Conservation (phyloP, 805 yeast genomes). For the Lachancea meyersii region DNA sequence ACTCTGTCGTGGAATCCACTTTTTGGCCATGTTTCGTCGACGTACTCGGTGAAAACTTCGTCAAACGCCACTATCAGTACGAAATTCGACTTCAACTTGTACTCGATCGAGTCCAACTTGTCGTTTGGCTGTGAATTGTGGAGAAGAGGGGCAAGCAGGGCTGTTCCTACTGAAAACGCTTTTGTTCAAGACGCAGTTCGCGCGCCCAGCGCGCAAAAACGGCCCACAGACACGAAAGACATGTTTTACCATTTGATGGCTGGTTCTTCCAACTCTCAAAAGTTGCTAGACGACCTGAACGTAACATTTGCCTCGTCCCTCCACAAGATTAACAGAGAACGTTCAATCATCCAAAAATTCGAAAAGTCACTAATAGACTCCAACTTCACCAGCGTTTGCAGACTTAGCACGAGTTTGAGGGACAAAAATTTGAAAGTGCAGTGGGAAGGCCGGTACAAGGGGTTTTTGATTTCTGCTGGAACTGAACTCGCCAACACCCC, state of each 20-base stretch:
- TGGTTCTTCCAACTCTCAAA: slow-evolving; percentile 17
- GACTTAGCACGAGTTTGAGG: slow-evolving; percentile 62
- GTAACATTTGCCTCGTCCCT: slow-evolving; percentile 31
- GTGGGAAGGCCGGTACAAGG: slow-evolving; percentile 87
- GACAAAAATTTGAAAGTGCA: slow-evolving; percentile 55
- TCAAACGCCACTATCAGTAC: slow-evolving; percentile 72
- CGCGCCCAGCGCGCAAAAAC: not conserved
- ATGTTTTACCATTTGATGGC: slow-evolving; percentile 19
- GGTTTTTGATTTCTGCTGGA: slow-evolving; percentile 74
- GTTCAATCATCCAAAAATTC: slow-evolving; percentile 45
- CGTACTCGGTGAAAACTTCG: slow-evolving; percentile 79
- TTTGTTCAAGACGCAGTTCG: no score
- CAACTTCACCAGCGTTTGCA: slow-evolving; percentile 64
- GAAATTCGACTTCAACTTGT: slow-evolving; percentile 81
- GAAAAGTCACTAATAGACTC: slow-evolving; percentile 46
- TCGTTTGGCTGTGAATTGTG: slow-evolving; percentile 83
- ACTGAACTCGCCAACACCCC: slow-evolving; percentile 36
- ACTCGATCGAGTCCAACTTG: slow-evolving; percentile 82
- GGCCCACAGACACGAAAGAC: slow-evolving; percentile 3
- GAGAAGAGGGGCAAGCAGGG: slow-evolving; percentile 36
- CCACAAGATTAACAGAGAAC: slow-evolving; percentile 30
- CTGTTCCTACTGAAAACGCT: not conserved
- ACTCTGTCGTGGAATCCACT: slow-evolving; percentile 84
- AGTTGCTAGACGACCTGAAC: slow-evolving; percentile 23
- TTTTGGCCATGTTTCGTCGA: slow-evolving; percentile 80